A percentile compares a stretch with the other conserved stretches of the same genome.
Conservation (phyloP, 2,329 filamentous ascomycete genomes). For the Ophiosphaerella narmari region DNA sequence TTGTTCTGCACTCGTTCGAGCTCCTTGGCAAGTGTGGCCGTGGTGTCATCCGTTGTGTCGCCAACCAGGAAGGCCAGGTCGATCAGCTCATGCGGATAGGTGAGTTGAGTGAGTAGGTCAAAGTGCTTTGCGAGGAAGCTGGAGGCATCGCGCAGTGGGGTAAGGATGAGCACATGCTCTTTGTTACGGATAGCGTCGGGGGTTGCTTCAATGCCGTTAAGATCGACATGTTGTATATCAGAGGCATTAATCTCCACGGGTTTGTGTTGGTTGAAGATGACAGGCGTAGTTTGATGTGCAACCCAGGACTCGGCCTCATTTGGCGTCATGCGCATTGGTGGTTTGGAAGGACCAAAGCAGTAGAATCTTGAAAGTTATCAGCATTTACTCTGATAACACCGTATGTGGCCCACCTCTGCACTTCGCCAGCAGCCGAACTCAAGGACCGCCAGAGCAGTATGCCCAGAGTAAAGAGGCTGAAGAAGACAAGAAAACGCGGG, state of each 20-base stretch:
- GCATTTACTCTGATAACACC: neutral
- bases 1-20: slow-evolving; percentile 85
- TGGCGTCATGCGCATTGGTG: slow-evolving; percentile 92
- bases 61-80: slow-evolving; percentile 94
- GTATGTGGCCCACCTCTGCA: slow-evolving; percentile 74
- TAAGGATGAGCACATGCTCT: slow-evolving; percentile 89
- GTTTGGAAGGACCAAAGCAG: slow-evolving; percentile 92
- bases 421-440: slow-evolving; percentile 77
- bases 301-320: slow-evolving; percentile 93
- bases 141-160: slow-evolving; percentile 88
- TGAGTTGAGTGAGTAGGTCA: slow-evolving; percentile 84
- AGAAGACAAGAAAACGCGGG: slow-evolving; percentile 75
- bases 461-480: slow-evolving; percentile 71
- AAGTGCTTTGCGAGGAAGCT: slow-evolving; percentile 86
- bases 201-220: slow-evolving; percentile 84
- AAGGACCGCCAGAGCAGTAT: slow-evolving; percentile 89
- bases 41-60: slow-evolving; percentile 87
- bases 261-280: slow-evolving; percentile 94
- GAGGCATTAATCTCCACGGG: slow-evolving; percentile 82
- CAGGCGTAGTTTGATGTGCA: slow-evolving; percentile 84
- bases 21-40: slow-evolving; percentile 83
- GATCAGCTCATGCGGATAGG: slow-evolving; percentile 93
- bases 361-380: slow-evolving; percentile 72
- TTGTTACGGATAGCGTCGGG: slow-evolving; percentile 76
- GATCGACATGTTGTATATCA: slow-evolving; percentile 77